phyloP scores from a whole-genome alignment of 2,329 filamentous ascomycete species.

The Claviceps sp. region DNA sequence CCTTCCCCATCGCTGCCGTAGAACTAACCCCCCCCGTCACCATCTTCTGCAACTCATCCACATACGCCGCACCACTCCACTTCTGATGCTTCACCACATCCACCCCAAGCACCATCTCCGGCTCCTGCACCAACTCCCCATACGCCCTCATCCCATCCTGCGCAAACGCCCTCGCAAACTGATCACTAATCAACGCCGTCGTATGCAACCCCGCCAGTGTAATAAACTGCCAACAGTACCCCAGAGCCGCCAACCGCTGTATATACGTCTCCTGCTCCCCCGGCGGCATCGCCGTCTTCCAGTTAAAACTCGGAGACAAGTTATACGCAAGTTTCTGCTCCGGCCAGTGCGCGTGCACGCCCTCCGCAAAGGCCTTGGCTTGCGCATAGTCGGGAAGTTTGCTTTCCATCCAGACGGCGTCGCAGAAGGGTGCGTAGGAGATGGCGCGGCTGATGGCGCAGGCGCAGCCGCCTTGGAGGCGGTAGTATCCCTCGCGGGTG shows the following conservation, averaged over 20 bases:
- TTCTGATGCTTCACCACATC: constrained; percentile 99
- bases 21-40: constrained; percentile 83
- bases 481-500: constrained; percentile 90
- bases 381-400: constrained; percentile 87
- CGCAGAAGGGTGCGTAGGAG: constrained; percentile 84
- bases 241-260: constrained; percentile 67
- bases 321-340: constrained; percentile 99
- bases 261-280: constrained; percentile 97
- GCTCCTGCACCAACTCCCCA: constrained; percentile 93
- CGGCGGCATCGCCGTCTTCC: constrained; percentile 91
- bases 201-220: constrained; percentile 96
- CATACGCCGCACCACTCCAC: constrained; percentile 91
- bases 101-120: constrained; percentile 79
- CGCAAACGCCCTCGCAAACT: constrained; percentile 73
- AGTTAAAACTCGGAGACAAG: constrained; percentile 98
- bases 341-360: constrained; percentile 87
- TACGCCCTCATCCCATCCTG: constrained; percentile 87
- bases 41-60: constrained; percentile 94
- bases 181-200: constrained; percentile 80
- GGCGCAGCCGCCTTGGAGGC: constrained; percentile 80
- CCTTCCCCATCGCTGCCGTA: constrained; percentile 92
- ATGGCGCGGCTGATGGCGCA: constrained; percentile 83
- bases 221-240: constrained; percentile 99
- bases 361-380: constrained; percentile 83
- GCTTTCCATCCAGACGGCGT: constrained; percentile 99